Base-by-base conservation (phyloP, 2,329 filamentous ascomycete species). In the Colletotrichum eleusines region DNA sequence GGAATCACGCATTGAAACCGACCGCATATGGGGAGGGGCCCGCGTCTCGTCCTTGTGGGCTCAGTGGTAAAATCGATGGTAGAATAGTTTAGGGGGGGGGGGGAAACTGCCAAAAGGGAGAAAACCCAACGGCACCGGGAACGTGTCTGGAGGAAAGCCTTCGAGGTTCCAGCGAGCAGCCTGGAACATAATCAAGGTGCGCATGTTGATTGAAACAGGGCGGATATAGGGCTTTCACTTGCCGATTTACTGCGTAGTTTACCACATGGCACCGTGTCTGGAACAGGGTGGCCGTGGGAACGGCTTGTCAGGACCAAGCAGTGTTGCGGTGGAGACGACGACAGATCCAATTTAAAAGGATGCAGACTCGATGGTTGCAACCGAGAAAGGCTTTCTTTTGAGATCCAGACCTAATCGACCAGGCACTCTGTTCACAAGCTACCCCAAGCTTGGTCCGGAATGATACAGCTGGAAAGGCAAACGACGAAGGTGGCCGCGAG, bases 341-440 rank as follows among this genome's bases (percentile, higher is more conserved):
- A 48, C 18, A 40, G 20, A 23, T n/a, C 57, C 28, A 31, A 38
- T 42, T 40, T 33, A 31, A 42, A 28, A 26, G 26, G 33, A 11
- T 38, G 14, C 33, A 55, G 20, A 12, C 53, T 26, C 5, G 7
- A 23, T 23, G 31, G 20, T 4, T 55, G 33, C 38, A 8, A 57
- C 51, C 23, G 28, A 31, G 51, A 42, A 50, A 50, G 40, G 31
- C 57, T 35, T 44, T 59, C 57, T 35, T 44, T 59, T 48, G 68
- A 58, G 64, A 68, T 59, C 64, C 23, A 63, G 68, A 71, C 64
- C 51, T 31, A 23, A 68, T 63, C 69, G 53, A 40, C 59, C 44
- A 71, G 65, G 53, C 58, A 69, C 59, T 48, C 53, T 35, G 38
- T 59, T 59, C 38, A 48, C 53, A 59, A 62, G 44, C 31, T 46